A percentile compares a stretch with the other conserved stretches of the same genome.
Conservation (phyloP, 2,329 filamentous ascomycete genomes). For the Pseudocercospora pini-densiflorae region DNA sequence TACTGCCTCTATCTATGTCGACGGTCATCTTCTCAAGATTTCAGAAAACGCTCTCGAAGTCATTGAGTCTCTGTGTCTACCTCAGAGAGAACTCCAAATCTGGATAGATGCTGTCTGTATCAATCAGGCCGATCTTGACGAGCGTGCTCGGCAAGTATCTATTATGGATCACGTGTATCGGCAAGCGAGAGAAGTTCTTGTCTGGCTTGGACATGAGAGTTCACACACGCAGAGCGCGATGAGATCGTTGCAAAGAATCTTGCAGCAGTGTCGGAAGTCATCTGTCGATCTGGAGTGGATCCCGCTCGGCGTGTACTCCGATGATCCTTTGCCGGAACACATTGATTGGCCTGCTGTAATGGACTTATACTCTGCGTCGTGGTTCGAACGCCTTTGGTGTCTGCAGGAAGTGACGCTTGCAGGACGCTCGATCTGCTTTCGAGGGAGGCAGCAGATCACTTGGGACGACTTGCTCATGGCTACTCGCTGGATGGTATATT, state of each 20-base stretch:
- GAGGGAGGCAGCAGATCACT: not conserved
- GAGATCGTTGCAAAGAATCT: not conserved
- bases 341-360: not conserved
- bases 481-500: not conserved
- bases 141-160: not conserved
- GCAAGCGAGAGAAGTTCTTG: not conserved
- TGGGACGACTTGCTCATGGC: not conserved
- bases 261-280: not conserved
- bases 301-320: no score
- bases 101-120: not conserved
- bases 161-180: not conserved
- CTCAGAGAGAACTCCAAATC: not conserved
- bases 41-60: not conserved
- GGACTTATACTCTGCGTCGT: not conserved
- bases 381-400: not conserved
- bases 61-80: not conserved
- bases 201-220: not conserved
- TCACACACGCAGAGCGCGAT: not conserved
- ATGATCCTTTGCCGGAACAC: not conserved
- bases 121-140: not conserved
- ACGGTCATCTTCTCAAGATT: not conserved
- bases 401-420: not conserved
- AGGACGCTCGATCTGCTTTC: not conserved
- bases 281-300: not conserved
- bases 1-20: not conserved